Evolutionary conservation across 169 alveolate genomes (phyloP).

Genomic region (Eimeria brunetti): DNA sequence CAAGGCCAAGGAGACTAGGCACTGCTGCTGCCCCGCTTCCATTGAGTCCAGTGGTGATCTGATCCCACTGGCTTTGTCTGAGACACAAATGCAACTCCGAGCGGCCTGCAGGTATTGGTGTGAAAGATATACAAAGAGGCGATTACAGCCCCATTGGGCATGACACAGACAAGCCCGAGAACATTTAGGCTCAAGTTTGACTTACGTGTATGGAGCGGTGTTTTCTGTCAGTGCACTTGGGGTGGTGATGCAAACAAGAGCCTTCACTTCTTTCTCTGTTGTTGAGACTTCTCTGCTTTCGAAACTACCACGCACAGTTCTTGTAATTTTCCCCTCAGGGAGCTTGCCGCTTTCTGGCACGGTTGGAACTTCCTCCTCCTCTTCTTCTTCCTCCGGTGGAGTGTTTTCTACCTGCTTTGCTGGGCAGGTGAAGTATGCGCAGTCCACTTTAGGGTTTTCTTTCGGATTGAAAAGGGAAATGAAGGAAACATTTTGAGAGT

Average conservation of each 20-base stretch:
- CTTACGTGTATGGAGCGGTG: background rate
- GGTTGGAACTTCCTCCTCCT: too few species aligned
- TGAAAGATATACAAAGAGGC: too few species aligned
- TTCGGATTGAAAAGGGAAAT: background rate
- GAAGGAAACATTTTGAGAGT: background rate
- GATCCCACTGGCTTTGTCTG: background rate
- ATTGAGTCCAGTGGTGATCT: background rate
- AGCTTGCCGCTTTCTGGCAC: too few species aligned
- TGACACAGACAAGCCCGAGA: too few species aligned
- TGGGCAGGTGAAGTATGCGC: background rate
- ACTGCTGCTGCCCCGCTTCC: background rate
- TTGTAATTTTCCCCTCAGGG: too few species aligned
- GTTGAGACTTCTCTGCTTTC: too few species aligned
- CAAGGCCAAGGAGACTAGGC: background rate
- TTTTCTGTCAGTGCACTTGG: background rate
- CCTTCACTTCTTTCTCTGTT: background rate
- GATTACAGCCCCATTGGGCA: too few species aligned
- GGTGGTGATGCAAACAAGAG: slow-evolving; percentile 5
- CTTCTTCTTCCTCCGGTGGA: too few species aligned
- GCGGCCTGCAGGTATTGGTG: too few species aligned
- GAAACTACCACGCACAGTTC: too few species aligned
- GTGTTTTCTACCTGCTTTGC: background rate
- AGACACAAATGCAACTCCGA: too few species aligned
- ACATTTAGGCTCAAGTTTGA: too few species aligned
- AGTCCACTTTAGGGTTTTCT: background rate